Base-by-base conservation (phyloP, 2,329 filamentous ascomycete species). In the Colletotrichum eleusines region DNA sequence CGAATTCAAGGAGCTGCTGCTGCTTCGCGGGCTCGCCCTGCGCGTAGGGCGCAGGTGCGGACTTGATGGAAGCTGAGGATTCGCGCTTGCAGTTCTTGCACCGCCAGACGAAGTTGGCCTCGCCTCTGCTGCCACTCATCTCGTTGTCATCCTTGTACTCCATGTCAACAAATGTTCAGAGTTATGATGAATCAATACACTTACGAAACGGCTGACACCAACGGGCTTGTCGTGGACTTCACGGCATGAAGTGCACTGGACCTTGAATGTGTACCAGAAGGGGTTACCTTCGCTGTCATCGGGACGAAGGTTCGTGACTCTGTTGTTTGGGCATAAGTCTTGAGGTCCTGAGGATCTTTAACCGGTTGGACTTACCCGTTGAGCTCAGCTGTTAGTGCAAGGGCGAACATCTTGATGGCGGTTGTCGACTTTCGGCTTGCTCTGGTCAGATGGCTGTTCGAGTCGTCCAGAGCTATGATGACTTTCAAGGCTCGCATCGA, bases 81-180 rank as follows among this genome's bases (percentile, higher is more conserved):
- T 96, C 93, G 80, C 93, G 88, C 93, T 96, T 97, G 90, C 96
- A 99, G 79, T 96, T 95, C 83, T 97, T 97, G 88, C 96, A 99
- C 81, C 91, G 95, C 95, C 96, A 99, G n/a, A 99, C 96, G 81
- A 99, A 99, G 82, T 98, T 98, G 72, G 96, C 96, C 81, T 98
- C 95, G 74, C 96, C 96, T 77, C 94, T 89, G 80, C 95, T 98
- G 44, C 95, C 95, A 74, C 94, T 96, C 80, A 98, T 90, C 74
- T 98, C 94, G 78, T 97, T 95, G 77, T 86, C 88, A 79, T 98
- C 95, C 94, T 97, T 18, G 12, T 2, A 35, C 11, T 23, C 28
- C 28, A 23, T 58, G 61, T 72, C 16, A 72, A 46, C 38, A 18
- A 35, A 14, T 12, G 9, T 26, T 23, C 18, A 3, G 1, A 14